Evolutionary conservation across 1,139 yeast species (phyloP).

Genomic region (Yamadazyma triangularis): DNA sequence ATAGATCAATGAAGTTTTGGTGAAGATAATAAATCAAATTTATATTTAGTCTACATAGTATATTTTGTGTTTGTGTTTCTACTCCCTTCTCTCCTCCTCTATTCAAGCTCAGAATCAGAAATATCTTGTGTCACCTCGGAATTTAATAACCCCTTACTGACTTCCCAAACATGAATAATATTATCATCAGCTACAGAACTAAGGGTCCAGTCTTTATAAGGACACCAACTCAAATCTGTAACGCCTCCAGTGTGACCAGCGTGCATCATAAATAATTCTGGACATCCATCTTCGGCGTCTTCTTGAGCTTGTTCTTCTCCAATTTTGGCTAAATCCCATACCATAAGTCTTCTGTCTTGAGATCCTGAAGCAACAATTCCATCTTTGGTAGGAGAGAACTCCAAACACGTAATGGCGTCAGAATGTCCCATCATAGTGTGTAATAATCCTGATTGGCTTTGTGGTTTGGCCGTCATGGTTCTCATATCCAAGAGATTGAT

Average conservation of each 20-base stretch:
- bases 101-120: constrained; percentile 15
- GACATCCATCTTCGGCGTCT: constrained; percentile 76
- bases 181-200: constrained; percentile 76
- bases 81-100: too few relatives aligned
- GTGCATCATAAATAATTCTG: constrained; percentile 80
- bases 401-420: constrained; percentile 61
- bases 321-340: constrained; percentile 70
- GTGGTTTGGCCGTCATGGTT: constrained; percentile 26
- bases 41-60: too few relatives aligned
- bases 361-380: constrained; percentile 73
- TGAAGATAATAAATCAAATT: too few relatives aligned
- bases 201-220: constrained; percentile 66
- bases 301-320: constrained; percentile 81
- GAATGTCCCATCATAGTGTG: constrained; percentile 80
- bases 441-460: constrained; percentile 24
- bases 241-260: constrained; percentile 81
- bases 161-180: constrained; percentile 73
- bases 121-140: constrained; percentile 23
- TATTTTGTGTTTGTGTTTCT: too few relatives aligned
- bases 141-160: constrained; percentile 47
- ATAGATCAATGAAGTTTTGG: too few relatives aligned
- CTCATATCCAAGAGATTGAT: constrained; percentile 60
- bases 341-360: constrained; percentile 62
- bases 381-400: constrained; percentile 68
- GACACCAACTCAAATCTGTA: constrained; percentile 68